Conservation (phyloP, 805 yeast species). For the Candida verbasci region DNA sequence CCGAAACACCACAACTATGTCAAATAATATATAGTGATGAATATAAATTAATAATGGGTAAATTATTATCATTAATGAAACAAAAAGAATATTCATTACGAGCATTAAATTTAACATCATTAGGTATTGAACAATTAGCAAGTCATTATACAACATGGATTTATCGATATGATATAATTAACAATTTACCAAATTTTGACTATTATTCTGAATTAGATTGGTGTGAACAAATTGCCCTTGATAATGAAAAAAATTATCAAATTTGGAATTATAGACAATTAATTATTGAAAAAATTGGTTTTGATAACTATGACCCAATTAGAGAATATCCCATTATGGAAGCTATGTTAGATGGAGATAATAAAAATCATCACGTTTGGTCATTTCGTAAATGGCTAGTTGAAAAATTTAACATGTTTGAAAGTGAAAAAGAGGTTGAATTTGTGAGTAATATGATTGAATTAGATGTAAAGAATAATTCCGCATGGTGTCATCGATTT, state of each 20-base stretch:
- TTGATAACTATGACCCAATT: constrained; percentile 28
- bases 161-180: constrained; percentile 54
- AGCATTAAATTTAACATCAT: constrained; percentile 62
- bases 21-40: constrained; percentile 70
- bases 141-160: constrained; percentile 94
- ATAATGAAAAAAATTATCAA: constrained; percentile 87
- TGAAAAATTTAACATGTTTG: constrained; percentile 45
- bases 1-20: constrained; percentile 49
- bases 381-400: constrained; percentile 85
- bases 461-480: constrained; percentile 77
- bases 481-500: constrained; percentile 89
- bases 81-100: constrained; percentile 63
- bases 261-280: constrained; percentile 92
- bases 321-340: constrained; percentile 65
- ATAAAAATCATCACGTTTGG: constrained; percentile 97
- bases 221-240: constrained; percentile 72
- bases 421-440: constrained; percentile 42
- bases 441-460: constrained; percentile 47
- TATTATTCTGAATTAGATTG: constrained; percentile 62
- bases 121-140: constrained; percentile 64
- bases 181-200: constrained; percentile 26
- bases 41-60: constrained; percentile 58
- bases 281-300: constrained; percentile 38
- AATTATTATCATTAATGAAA: constrained; percentile 55
- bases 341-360: constrained; percentile 69